Conservation (phyloP, 371 early-diverging fungal genomes). For the Apophysomyces trapeziformis region DNA sequence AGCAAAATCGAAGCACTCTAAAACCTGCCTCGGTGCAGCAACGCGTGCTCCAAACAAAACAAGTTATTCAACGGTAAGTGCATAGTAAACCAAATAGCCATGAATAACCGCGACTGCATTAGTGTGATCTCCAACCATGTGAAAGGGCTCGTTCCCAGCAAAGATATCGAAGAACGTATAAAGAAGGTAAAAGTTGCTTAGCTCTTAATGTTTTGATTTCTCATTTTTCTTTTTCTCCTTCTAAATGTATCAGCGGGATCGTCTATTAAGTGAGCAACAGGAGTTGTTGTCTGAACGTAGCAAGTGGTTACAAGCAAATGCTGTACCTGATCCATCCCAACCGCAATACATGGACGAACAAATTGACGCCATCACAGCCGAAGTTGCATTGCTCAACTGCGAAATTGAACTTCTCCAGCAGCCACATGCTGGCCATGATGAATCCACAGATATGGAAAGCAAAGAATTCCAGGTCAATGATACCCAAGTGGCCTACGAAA, state of each 20-base stretch:
- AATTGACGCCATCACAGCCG: slow-evolving; percentile 50
- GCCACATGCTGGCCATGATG: slow-evolving; percentile 16
- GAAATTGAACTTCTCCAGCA: slow-evolving; percentile 15
- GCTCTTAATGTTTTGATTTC: neutral
- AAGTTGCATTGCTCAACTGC: slow-evolving; percentile 28
- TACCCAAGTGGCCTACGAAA: slow-evolving; percentile 27
- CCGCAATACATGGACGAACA: slow-evolving; percentile 82
- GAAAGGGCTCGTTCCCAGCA: slow-evolving; percentile 5
- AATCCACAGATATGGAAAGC: slow-evolving; percentile 23
- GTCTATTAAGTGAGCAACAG: slow-evolving; percentile 63
- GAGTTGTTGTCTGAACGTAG: slow-evolving; percentile 72
- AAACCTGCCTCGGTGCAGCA: slow-evolving; percentile 8
- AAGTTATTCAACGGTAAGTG: neutral
- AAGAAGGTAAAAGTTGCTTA: slow-evolving; percentile 1
- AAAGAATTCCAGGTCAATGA: slow-evolving; percentile 1
- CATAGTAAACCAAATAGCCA: neutral
- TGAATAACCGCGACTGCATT: neutral
- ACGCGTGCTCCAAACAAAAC: neutral
- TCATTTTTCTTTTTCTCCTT: neutral
- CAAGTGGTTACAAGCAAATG: slow-evolving; percentile 55
- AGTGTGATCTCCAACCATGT: neutral
- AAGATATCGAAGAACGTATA: slow-evolving; percentile 1
- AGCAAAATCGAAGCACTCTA: slow-evolving; percentile 2
- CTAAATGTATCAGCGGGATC: slow-evolving; percentile 38
- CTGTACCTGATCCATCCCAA: slow-evolving; percentile 30